Conservation (phyloP, 495 filamentous ascomycete genomes). For the Chaetomidium leptoderma region DNA sequence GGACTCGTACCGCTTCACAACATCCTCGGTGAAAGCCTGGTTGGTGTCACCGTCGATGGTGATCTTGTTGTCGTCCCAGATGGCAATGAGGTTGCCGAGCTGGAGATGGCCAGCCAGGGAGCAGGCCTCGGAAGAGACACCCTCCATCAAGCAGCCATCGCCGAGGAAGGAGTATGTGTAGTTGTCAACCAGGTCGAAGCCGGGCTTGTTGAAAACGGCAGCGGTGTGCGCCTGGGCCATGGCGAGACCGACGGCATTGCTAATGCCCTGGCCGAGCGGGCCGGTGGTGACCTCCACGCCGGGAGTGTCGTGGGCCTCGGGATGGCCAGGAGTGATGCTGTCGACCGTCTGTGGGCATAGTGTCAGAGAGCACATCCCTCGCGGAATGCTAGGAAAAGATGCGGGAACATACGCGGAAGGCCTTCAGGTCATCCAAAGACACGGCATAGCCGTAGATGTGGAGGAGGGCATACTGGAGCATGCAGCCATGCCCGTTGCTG, state of each 20-base stretch:
- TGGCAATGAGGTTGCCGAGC: slow-evolving; percentile 90
- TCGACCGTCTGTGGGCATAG: slow-evolving; percentile 61
- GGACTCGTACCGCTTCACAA: slow-evolving; percentile 88
- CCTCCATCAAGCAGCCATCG: slow-evolving; percentile 98
- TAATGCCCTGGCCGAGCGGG: slow-evolving; percentile 91
- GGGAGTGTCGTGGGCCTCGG: slow-evolving; percentile 92
- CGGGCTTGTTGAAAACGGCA: slow-evolving; percentile 94
- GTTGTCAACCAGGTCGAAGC: slow-evolving; percentile 87
- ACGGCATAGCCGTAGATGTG: slow-evolving; percentile 91
- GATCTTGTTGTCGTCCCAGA: slow-evolving; percentile 99
- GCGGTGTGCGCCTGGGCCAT: slow-evolving; percentile 89
- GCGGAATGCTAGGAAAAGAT: background rate
- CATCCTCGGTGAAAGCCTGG: slow-evolving; percentile 95
- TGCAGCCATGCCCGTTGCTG: slow-evolving; percentile 97
- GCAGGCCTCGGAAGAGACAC: slow-evolving; percentile 88
- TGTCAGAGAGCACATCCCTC: slow-evolving; percentile 15
- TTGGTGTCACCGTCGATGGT: slow-evolving; percentile 89
- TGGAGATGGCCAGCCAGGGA: slow-evolving; percentile 93
- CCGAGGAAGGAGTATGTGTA: slow-evolving; percentile 96
- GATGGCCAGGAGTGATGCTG: slow-evolving; percentile 95
- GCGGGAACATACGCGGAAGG: slow-evolving; percentile 75
- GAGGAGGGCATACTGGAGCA: slow-evolving; percentile 98
- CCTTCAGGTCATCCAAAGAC: slow-evolving; percentile 85
- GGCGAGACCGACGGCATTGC: slow-evolving; percentile 93
- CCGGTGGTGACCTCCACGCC: slow-evolving; percentile 98